Evolutionary conservation across 2,329 filamentous ascomycete genomes (phyloP), one percentile per base, ranked within the genome.

Genomic region (Calcarisporium arbuscula): DNA sequence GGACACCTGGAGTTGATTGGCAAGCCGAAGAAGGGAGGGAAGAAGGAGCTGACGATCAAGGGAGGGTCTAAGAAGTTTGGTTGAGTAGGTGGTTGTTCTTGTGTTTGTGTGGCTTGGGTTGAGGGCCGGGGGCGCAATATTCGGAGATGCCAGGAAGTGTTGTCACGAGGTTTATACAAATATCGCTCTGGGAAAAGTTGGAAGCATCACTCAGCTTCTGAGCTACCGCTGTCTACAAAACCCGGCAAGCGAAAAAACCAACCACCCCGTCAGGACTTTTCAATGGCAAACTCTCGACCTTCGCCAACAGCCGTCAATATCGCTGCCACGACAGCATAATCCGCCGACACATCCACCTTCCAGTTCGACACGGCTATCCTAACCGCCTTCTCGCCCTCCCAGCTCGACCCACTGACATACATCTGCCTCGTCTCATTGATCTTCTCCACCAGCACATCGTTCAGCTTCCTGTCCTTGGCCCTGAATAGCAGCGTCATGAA

Each of bases 361-460:
- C 88, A 95, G 51, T 85, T 95, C 25, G 84, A 82, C 27, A 95
- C 77, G 0, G 90, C 89, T 47, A 95, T 76, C n/a, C 90, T 72
- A 41, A 80, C 82, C 8, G 89, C 89, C 37, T 80, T 74, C 37
- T 67, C 62, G 0, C 82, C 84, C 27, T 77, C 67, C 87, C 88
- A 95, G 29, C 61, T 69, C 10, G 86, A 94, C 1, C 85, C 85
- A 40, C 84, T 88, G 5, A 94, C 82, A 51, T 89, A 95, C 50
- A 95, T 82, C 50, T 75, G 76, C 26, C 79, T 72, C 2, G 75
- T 80, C 5, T 60, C 70, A 52, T 95, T 95, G 48, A 95, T 88
- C 34, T 62, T 75, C 8, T 70, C 62, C 1, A 83, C 80, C n/a
- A 95, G 62, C 25, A 65, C 61, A 2, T 65, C 55, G 48, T 95